Percentiles rank a stretch among this genome's conserved stretches.
These are phyloP conservation scores for Geotrichum klebahnii DNA, from an alignment of 1,139 yeast species.

Conservation along the genomic window DNA sequence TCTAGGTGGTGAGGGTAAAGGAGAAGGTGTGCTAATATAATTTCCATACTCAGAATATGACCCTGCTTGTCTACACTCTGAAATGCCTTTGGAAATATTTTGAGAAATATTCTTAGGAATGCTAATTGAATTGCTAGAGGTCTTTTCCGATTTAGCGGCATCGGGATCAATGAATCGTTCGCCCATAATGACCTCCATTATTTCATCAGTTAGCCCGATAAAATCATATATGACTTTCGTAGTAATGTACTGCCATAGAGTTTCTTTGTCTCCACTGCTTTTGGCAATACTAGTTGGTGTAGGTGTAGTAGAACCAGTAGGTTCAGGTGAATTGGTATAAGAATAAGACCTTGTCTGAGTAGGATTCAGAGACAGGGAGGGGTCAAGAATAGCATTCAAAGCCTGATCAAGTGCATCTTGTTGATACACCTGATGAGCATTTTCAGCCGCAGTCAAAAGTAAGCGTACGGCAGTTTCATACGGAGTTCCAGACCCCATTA, in stretches of 20 bases:
- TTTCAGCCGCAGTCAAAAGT: conserved; percentile 15
- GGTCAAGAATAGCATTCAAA: conserved; percentile 15
- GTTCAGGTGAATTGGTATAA: not conserved
- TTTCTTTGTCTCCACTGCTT: not conserved
- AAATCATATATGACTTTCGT: conserved; percentile 28
- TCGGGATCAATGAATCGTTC: conserved; percentile 27
- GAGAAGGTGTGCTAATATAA: conserved; percentile 11
- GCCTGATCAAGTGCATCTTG: conserved; percentile 18
- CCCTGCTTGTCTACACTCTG: conserved; percentile 3
- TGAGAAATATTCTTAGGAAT: not conserved
- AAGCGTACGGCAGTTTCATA: conserved; percentile 16
- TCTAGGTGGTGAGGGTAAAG: conserved; percentile 8
- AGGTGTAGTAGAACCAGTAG: conserved; percentile 8
- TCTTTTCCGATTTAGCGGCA: not conserved
- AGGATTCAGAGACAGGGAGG: conserved; percentile 1
- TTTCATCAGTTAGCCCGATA: conserved; percentile 36
- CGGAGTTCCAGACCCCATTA: conserved; percentile 5
- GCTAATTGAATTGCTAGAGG: not conserved
- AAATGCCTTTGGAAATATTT: conserved; percentile 1
- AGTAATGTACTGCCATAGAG: conserved; percentile 25
- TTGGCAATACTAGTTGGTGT: conserved; percentile 10
- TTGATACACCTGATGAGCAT: conserved; percentile 15
- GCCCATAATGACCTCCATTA: conserved; percentile 36
- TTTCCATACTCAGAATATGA: conserved; percentile 16
- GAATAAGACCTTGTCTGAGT: not conserved